Evolutionary conservation across 2,329 filamentous ascomycete genomes (phyloP).

Genomic region (Sporothrix pallida): DNA sequence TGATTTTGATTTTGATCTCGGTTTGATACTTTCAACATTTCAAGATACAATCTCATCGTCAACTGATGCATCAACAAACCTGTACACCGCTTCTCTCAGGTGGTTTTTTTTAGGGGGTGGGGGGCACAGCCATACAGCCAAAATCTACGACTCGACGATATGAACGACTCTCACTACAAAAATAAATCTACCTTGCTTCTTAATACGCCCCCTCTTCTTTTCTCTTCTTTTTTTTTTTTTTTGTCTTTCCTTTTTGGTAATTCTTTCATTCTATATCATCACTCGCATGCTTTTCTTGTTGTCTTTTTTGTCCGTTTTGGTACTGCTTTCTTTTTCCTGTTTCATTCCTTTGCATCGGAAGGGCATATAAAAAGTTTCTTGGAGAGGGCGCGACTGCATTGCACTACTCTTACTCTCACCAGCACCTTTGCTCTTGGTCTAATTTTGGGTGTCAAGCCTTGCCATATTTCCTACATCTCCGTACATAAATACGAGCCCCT

Average conservation of each 20-base stretch:
- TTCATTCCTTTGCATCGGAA: neutral
- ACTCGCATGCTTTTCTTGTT: neutral
- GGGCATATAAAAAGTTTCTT: conserved; percentile 13
- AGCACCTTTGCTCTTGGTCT: neutral
- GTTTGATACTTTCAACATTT: no score
- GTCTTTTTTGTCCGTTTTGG: conserved; percentile 5
- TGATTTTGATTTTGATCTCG: no score
- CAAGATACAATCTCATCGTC: no score
- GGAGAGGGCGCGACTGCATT: neutral
- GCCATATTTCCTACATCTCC: neutral
- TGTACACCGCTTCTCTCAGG: neutral
- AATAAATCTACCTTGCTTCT: neutral
- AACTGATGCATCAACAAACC: no score
- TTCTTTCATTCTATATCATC: neutral
- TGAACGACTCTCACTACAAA: neutral
- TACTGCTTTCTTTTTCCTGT: neutral
- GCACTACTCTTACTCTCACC: neutral
- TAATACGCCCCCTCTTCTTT: neutral
- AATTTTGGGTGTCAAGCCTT: neutral
- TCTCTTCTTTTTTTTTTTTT: neutral
- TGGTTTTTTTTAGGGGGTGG: neutral
- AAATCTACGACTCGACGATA: neutral
- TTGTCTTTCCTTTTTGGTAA: neutral
- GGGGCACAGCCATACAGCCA: neutral
- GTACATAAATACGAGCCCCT: neutral